A percentile compares a stretch with the other conserved stretches of the same genome.
Evolutionary conservation across 306 rosid genomes (phyloP).

Genomic region (Lagenaria siceraria): DNA sequence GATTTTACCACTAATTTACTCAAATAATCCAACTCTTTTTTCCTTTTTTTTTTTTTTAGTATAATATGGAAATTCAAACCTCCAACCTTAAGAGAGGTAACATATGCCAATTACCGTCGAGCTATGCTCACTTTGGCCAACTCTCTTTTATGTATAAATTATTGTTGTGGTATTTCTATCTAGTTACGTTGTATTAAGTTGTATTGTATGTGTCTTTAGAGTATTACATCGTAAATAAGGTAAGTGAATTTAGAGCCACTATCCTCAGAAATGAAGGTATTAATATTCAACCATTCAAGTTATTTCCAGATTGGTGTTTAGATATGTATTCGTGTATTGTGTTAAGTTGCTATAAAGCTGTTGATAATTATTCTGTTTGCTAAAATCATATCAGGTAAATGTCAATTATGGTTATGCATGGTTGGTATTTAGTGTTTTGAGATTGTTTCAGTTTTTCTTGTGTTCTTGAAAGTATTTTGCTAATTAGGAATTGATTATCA

Average conservation of each 20-base stretch:
- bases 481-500: too few relatives aligned
- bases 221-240: not conserved
- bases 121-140: not conserved
- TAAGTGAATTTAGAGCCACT: not conserved
- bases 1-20: slow-evolving; percentile 48
- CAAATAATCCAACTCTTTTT: not conserved
- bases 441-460: too few relatives aligned
- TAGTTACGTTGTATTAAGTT: not conserved
- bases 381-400: too few relatives aligned
- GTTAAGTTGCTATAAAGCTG: not conserved
- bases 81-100: too few relatives aligned
- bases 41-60: too few relatives aligned
- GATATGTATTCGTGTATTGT: not conserved
- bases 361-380: not conserved
- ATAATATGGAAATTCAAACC: not conserved
- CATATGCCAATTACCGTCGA: not conserved
- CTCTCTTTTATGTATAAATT: not conserved
- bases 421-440: too few relatives aligned
- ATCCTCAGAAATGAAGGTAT: not conserved
- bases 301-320: not conserved
- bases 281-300: not conserved
- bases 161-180: not conserved
- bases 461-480: too few relatives aligned
- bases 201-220: not conserved
- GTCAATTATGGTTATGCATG: too few relatives aligned